These are phyloP conservation scores for Euryodendron excelsum DNA, from an alignment of 148 eudicot species.

Conservation along the genomic window DNA sequence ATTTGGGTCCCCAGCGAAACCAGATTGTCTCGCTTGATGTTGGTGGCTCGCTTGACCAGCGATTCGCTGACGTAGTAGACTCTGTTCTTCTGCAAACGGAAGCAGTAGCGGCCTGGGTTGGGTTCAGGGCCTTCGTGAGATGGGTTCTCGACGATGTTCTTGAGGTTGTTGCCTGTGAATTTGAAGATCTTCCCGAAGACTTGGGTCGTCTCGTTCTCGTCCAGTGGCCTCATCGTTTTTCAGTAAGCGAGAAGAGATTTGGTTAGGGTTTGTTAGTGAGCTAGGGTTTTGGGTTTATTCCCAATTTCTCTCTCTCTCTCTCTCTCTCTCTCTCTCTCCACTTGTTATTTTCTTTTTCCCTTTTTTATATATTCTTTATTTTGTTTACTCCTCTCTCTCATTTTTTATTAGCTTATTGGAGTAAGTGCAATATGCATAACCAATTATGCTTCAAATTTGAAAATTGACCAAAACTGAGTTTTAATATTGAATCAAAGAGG, in stretches of 20 bases:
- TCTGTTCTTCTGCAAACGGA: conserved; percentile 76
- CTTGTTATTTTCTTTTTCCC: no score
- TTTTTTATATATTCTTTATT: no score
- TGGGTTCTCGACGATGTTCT: conserved; percentile 76
- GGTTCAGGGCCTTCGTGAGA: conserved; percentile 76
- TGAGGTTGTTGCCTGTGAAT: conserved; percentile 89
- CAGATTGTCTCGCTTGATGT: conserved; percentile 63
- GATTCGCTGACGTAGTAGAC: conserved; percentile 80
- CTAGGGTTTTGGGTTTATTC: conserved; percentile 4
- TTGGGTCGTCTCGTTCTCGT: conserved; percentile 79
- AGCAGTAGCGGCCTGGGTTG: conserved; percentile 72
- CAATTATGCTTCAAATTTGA: no score
- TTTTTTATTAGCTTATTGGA: no score
- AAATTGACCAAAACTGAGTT: no score
- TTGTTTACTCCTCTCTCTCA: no score
- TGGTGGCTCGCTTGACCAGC: conserved; percentile 83
- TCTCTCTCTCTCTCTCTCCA: not conserved
- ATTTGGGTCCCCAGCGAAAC: conserved; percentile 62
- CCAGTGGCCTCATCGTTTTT: conserved; percentile 70
- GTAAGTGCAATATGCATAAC: no score
- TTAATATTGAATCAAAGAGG: no score
- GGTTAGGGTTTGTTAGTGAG: not conserved
- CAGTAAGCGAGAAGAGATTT: no score
- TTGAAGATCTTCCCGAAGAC: conserved; percentile 90
- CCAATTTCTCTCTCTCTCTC: no score